Evolutionary conservation across 495 filamentous ascomycete genomes (phyloP), one percentile per base, ranked within the genome.

Genomic region (Penicillium samsonianum): DNA sequence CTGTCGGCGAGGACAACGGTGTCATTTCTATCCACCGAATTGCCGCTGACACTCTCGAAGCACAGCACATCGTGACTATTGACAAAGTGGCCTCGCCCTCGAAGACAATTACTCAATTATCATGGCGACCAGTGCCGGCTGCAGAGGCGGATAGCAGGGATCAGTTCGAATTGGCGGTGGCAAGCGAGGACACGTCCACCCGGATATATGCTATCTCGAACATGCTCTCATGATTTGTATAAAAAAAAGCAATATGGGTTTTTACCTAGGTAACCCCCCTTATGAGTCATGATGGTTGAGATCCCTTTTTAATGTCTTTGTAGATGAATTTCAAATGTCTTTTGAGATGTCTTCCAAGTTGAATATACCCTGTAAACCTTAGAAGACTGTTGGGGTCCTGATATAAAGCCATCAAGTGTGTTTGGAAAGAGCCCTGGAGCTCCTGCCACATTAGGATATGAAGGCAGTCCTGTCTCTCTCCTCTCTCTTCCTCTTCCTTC

Each of bases 101-200:
- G 14, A 91, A 82, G 71, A 77, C 87, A 6, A 84, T 96, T 55
- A 86, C 87, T 50, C 83, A 88, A 67, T 72, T 96, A 41, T 78
- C 83, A 31, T 96, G 92, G 92, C 80, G 86, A 44, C 91, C 91
- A n/a, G 55, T 50, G 17, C 31, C 28, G 12, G 40, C 30, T 23
- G 54, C 46, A 30, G 57, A 49, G 16, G 62, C 50, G 19, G 54
- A 68, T 17, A 25, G 59, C 35, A 42, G 54, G 60, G n/a, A 58
- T 59, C 35, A 25, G 17, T 76, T 73, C 44, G 82, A 90, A 68
- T 74, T 95, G 61, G 90, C 89, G 7, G 80, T 95, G 56, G 87
- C 87, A 40, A 92, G 91, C 56, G 91, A 93, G 67, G 92, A 97
- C 70, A 82, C 81, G 44, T 92, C 91, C 47, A 76, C 91, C 33